Conservation (phyloP, 2,329 filamentous ascomycete genomes). For the Ceratocystis cacaofunesta region DNA sequence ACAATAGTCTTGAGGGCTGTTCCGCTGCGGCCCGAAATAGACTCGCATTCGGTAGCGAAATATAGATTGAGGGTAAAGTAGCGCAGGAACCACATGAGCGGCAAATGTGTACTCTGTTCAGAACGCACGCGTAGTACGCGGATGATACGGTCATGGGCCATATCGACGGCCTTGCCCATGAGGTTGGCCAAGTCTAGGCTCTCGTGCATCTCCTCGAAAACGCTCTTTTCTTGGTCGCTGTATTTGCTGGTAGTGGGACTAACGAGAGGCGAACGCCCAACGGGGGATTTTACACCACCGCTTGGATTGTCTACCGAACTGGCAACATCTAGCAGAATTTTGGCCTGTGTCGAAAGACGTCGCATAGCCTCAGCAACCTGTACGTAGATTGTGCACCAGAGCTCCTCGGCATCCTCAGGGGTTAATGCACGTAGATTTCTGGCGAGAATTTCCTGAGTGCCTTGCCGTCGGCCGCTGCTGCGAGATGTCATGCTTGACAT, state of each 20-base stretch:
- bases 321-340: conserved; percentile 86
- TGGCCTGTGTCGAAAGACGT: conserved; percentile 76
- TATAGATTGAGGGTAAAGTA: conserved; percentile 72
- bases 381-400: conserved; percentile 72
- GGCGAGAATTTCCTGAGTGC: conserved; percentile 71
- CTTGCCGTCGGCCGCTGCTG: conserved; percentile 7
- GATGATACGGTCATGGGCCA: conserved; percentile 60
- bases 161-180: conserved; percentile 65
- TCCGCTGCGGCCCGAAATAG: conserved; percentile 64
- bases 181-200: conserved; percentile 64
- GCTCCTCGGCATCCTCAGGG: conserved; percentile 65
- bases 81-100: conserved; percentile 56
- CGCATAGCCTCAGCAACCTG: conserved; percentile 76
- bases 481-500: conserved; percentile 60
- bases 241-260: conserved; percentile 32
- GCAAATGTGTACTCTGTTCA: conserved; percentile 54
- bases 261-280: conserved; percentile 36
- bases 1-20: conserved; percentile 63
- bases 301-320: conserved; percentile 43
- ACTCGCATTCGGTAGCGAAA: conserved; percentile 77
- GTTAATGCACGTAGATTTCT: conserved; percentile 77
- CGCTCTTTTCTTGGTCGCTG: conserved; percentile 28
- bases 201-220: conserved; percentile 63
- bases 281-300: conserved; percentile 32
- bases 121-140: conserved; percentile 64